These are phyloP conservation scores for Lizanozyma gosingica DNA, from an alignment of 1,139 yeast genomes.

Conservation along the genomic window DNA sequence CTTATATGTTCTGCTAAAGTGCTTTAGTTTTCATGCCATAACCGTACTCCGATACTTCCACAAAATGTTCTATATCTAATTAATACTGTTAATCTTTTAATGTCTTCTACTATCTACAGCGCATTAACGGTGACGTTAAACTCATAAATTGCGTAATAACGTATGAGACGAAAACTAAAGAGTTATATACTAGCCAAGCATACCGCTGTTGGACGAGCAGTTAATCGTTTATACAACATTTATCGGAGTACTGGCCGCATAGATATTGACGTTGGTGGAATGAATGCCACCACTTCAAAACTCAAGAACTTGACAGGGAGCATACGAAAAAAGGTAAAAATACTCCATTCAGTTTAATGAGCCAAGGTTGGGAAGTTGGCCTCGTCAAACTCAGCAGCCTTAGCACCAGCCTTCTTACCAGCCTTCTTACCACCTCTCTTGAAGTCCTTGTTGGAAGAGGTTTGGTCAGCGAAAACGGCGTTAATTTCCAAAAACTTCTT, in stretches of 20 bases:
- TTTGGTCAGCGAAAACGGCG: constrained; percentile 53
- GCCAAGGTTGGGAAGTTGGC: constrained; percentile 54
- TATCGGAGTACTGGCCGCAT: too few species aligned
- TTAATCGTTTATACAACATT: too few species aligned
- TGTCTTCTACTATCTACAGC: not conserved
- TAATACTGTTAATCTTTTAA: too few species aligned
- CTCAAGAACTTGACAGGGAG: not conserved
- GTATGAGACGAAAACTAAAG: not conserved
- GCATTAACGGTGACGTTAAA: not conserved
- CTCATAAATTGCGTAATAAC: not conserved
- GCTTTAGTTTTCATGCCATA: too few species aligned
- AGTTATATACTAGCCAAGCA: too few species aligned
- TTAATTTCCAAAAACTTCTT: constrained; percentile 62
- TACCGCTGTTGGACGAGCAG: too few species aligned
- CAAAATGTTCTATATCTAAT: too few species aligned
- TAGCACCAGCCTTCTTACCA: constrained; percentile 21
- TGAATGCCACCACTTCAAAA: not conserved
- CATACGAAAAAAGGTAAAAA: too few species aligned
- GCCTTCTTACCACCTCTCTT: constrained; percentile 15
- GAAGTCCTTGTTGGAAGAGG: constrained; percentile 14
- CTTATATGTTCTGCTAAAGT: too few species aligned
- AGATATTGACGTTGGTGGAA: too few species aligned
- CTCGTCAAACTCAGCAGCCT: constrained; percentile 40
- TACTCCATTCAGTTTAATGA: too few species aligned
- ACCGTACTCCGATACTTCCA: too few species aligned